A percentile compares a stretch with the other conserved stretches of the same genome.
Evolutionary conservation across 768 basidiomycete genomes (phyloP).

Genomic region (Coprinellus micaceus): DNA sequence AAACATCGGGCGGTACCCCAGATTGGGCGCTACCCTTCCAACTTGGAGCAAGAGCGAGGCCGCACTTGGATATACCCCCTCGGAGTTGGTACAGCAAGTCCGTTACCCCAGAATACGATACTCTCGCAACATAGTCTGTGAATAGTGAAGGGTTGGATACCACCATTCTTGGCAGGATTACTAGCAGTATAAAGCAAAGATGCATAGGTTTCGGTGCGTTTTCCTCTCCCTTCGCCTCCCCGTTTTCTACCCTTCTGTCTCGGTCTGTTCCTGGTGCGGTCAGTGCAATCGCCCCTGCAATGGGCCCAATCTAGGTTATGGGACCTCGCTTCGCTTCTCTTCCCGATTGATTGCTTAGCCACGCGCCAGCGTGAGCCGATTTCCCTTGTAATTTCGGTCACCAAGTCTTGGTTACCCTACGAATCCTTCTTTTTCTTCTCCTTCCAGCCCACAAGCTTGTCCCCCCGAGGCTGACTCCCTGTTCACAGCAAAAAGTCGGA

Average conservation of each 20-base stretch:
- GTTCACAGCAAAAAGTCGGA: slow-evolving; percentile 72
- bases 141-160: slow-evolving; percentile 1
- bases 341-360: slow-evolving; percentile 3
- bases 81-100: neutral
- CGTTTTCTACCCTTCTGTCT: slow-evolving; percentile 4
- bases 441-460: too few species aligned
- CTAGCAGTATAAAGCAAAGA: slow-evolving; percentile 27
- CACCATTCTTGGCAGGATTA: neutral
- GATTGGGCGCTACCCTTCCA: slow-evolving; percentile 3
- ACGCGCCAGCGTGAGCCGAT: slow-evolving; percentile 4
- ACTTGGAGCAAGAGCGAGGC: neutral
- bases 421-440: too few species aligned
- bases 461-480: slow-evolving; percentile 5
- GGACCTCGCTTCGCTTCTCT: slow-evolving; percentile 6
- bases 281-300: neutral
- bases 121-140: neutral
- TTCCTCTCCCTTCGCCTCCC: slow-evolving; percentile 15
- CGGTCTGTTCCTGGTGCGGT: slow-evolving; percentile 15
- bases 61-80: neutral
- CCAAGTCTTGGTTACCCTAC: slow-evolving; percentile 21
- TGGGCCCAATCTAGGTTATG: slow-evolving; percentile 3
- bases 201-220: slow-evolving; percentile 83
- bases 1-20: slow-evolving; percentile 1
- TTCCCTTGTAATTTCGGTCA: slow-evolving; percentile 19
- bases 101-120: neutral